Evolutionary conservation across 2,329 filamentous ascomycete species (phyloP).

Genomic region (Monilinia fructigena): DNA sequence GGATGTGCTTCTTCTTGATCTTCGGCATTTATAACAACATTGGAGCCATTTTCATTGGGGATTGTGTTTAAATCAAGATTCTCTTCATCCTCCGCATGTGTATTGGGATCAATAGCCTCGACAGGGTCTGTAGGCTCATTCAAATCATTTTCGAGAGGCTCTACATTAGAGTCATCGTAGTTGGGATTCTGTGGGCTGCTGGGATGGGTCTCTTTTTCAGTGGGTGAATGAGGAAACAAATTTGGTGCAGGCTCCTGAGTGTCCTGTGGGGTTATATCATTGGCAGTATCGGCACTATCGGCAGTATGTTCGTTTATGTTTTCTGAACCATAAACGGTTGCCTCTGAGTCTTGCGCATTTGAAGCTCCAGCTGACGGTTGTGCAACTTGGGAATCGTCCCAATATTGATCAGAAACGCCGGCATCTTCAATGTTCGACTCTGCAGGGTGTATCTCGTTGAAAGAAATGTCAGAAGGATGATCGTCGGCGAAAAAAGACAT

Average conservation of each 20-base stretch:
- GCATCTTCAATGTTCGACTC: conserved; percentile 8
- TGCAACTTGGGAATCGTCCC: conserved; percentile 11
- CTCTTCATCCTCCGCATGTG: conserved; percentile 2
- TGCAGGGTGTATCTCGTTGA: conserved; percentile 18
- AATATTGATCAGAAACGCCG: conserved; percentile 14
- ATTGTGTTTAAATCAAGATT: background rate
- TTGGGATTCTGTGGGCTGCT: conserved; percentile 9
- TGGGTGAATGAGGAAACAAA: conserved; percentile 7
- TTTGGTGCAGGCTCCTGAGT: background rate
- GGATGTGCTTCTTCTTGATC: conserved; percentile 1
- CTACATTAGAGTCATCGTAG: background rate
- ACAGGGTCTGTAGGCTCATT: conserved; percentile 1
- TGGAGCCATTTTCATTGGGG: background rate
- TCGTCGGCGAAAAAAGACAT: conserved; percentile 28
- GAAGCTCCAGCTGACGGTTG: conserved; percentile 1
- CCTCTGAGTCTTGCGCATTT: conserved; percentile 7
- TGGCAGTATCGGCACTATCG: background rate
- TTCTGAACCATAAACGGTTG: conserved; percentile 12
- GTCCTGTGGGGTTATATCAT: conserved; percentile 7
- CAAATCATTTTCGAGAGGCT: background rate
- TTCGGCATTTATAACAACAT: background rate
- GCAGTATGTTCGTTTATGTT: background rate
- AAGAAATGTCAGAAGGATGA: conserved; percentile 6
- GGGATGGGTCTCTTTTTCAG: conserved; percentile 4
- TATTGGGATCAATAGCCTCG: conserved; percentile 1